A percentile compares a stretch with the other conserved stretches of the same genome.
Conservation (phyloP, 2,329 filamentous ascomycete genomes). For the Monilinia aucupariae region DNA sequence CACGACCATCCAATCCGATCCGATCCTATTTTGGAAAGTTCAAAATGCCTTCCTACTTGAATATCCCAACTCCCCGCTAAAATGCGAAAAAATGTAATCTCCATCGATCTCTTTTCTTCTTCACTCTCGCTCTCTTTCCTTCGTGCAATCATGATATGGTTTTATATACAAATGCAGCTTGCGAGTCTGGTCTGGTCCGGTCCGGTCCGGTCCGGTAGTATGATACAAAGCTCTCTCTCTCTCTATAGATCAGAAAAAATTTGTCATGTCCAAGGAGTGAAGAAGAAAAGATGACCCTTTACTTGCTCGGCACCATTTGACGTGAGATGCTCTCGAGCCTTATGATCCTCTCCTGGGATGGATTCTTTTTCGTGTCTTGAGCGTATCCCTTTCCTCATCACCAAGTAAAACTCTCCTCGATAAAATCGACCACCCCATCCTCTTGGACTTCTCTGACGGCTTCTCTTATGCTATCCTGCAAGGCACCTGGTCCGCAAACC, state of each 20-base stretch:
- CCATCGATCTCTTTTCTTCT: background rate
- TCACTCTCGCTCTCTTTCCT: background rate
- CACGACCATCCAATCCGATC: background rate
- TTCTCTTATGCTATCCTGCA: conserved; percentile 69
- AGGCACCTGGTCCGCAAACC: conserved; percentile 68
- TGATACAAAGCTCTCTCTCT: background rate
- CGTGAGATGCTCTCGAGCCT: background rate
- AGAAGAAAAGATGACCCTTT: background rate
- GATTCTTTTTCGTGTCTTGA: background rate
- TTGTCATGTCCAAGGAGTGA: background rate
- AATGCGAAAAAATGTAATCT: background rate
- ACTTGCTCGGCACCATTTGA: background rate
- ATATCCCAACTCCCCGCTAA: conserved; percentile 8
- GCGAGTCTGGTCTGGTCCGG: too few relatives aligned
- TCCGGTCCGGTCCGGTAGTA: background rate
- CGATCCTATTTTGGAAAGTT: background rate
- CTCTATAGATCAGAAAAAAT: background rate
- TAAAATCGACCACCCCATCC: conserved; percentile 60
- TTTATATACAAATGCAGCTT: conserved; percentile 8
- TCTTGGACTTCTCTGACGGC: conserved; percentile 61
- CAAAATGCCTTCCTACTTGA: background rate
- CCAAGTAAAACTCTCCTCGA: conserved; percentile 69
- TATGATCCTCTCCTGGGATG: background rate
- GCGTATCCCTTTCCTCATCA: conserved; percentile 15
- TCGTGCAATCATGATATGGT: conserved; percentile 10